Percentiles rank a stretch among this genome's conserved stretches.
These are phyloP conservation scores for Fulvia fulva DNA, from an alignment of 2,329 filamentous ascomycete species.

Conservation along the genomic window DNA sequence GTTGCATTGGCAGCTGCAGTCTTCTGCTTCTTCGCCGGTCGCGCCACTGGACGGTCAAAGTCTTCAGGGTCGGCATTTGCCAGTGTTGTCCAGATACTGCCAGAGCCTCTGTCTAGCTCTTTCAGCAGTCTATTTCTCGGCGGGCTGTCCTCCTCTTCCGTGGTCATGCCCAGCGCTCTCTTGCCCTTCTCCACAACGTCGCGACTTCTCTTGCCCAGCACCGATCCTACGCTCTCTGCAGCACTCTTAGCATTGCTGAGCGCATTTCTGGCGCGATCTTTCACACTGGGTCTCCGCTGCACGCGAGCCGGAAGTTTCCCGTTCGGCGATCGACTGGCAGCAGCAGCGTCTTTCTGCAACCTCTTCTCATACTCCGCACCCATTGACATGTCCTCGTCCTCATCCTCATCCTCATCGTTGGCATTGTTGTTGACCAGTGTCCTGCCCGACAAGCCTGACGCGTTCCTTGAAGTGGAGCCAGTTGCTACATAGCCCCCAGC, in stretches of 20 bases:
- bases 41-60: conserved; percentile 16
- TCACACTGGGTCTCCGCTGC: conserved; percentile 27
- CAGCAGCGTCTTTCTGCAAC: conserved; percentile 40
- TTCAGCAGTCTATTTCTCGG: conserved; percentile 27
- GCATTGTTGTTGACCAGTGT: conserved; percentile 26
- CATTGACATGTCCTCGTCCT: conserved; percentile 22
- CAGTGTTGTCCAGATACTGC: conserved; percentile 31
- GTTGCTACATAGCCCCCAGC: conserved; percentile 3
- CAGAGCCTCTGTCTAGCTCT: conserved; percentile 32
- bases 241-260: conserved; percentile 24
- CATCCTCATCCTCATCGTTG: conserved; percentile 17
- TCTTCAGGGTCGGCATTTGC: conserved; percentile 26
- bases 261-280: conserved; percentile 22
- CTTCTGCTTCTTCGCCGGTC: conserved; percentile 28
- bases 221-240: conserved; percentile 27
- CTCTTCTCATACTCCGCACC: conserved; percentile 45
- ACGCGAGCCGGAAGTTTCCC: conserved; percentile 14
- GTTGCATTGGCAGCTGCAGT: conserved; percentile 13
- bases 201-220: conserved; percentile 35
- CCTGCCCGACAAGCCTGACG: conserved; percentile 34
- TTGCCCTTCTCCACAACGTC: conserved; percentile 38
- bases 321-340: conserved; percentile 15
- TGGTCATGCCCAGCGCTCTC: conserved; percentile 28
- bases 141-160: conserved; percentile 20
- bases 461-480: conserved; percentile 42